Conservation (phyloP, 176 grass and related monocot genomes). For the Oryza coarctata region DNA sequence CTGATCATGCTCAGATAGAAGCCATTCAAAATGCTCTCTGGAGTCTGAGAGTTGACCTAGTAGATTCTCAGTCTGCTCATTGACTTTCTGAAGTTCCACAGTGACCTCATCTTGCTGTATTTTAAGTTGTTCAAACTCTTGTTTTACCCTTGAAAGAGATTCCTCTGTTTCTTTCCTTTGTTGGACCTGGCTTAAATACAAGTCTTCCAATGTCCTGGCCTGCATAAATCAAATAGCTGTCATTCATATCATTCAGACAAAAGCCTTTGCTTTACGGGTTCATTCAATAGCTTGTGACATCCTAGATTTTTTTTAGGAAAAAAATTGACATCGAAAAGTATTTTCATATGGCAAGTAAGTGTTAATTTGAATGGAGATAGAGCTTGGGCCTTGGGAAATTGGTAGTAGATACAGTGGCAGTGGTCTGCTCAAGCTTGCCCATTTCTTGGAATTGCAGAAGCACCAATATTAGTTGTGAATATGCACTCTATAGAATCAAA, state of each 20-base stretch:
- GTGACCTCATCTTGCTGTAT: conserved; percentile 23
- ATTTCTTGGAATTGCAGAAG: not conserved
- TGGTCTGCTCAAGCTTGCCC: not conserved
- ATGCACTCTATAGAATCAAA: conserved; percentile 8
- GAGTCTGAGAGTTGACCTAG: conserved; percentile 42
- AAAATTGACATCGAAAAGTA: not conserved
- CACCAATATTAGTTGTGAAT: not conserved
- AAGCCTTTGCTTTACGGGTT: not conserved
- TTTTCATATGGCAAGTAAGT: conserved; percentile 6
- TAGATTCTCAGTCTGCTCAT: conserved; percentile 37
- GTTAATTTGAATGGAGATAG: not conserved
- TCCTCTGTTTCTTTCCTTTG: conserved; percentile 21
- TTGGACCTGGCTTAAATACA: conserved; percentile 10
- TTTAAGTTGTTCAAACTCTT: conserved; percentile 42
- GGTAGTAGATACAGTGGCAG: not conserved
- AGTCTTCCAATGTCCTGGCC: conserved; percentile 36
- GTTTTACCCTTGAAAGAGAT: conserved; percentile 33
- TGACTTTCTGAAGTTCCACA: conserved; percentile 31
- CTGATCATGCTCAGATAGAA: conserved; percentile 41
- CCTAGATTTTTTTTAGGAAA: not conserved
- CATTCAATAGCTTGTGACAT: not conserved
- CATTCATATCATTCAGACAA: not conserved
- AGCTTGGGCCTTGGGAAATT: not conserved
- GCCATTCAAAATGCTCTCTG: conserved; percentile 21
- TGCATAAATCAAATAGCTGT: not conserved